phyloP scores from a whole-genome alignment of 768 basidiomycete genomes.

The Mycena venus region DNA sequence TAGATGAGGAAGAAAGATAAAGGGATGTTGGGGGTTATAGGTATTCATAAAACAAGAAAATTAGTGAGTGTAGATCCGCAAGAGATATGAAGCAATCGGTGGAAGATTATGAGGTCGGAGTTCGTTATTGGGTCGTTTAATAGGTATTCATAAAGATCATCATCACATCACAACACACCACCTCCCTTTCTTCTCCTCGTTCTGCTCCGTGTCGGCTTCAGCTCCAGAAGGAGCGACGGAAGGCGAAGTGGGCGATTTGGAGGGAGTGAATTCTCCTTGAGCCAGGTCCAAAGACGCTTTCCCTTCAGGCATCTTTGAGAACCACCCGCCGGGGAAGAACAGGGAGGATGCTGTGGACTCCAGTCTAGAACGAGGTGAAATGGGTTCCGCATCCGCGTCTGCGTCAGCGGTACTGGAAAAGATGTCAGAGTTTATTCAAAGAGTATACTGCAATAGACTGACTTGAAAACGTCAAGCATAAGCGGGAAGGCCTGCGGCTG shows the following conservation, averaged over 20 bases:
- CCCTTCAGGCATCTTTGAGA: conserved; percentile 57
- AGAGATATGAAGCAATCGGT: neutral
- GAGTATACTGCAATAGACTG: neutral
- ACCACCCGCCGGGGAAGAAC: conserved; percentile 72
- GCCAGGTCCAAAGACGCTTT: conserved; percentile 65
- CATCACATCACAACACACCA: conserved; percentile 59
- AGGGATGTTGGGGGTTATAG: conserved; percentile 12
- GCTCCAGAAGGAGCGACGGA: conserved; percentile 9
- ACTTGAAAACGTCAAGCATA: conserved; percentile 17
- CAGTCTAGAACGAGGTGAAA: conserved; percentile 53
- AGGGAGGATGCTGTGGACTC: conserved; percentile 70
- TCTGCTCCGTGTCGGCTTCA: conserved; percentile 30
- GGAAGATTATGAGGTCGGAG: neutral
- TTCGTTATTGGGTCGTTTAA: conserved; percentile 17
- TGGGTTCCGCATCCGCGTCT: conserved; percentile 22
- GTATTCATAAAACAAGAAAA: conserved; percentile 23
- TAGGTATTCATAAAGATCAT: conserved; percentile 30
- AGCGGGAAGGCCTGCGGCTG: conserved; percentile 22
- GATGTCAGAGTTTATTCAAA: neutral
- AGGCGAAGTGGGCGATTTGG: conserved; percentile 43
- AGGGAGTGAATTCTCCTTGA: conserved; percentile 59
- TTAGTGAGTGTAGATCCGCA: neutral
- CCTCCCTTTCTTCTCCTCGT: conserved; percentile 48
- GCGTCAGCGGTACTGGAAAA: conserved; percentile 23
- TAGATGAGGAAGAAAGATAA: neutral